These are phyloP conservation scores for Butyriboletus loyo DNA, from an alignment of 768 basidiomycete species.

Conservation along the genomic window DNA sequence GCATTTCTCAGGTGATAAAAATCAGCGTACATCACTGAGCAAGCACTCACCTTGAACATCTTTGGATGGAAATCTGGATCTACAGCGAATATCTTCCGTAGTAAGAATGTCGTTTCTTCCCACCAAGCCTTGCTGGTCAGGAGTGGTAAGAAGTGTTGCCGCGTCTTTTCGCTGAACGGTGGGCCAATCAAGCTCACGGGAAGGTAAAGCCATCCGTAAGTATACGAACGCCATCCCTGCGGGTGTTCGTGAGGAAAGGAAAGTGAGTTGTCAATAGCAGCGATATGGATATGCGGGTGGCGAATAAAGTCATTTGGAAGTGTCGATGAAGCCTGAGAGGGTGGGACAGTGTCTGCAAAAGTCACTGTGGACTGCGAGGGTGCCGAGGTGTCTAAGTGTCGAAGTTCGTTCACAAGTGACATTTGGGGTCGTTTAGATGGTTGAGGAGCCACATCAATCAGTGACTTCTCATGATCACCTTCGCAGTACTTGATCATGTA, in stretches of 20 bases:
- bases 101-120: constrained; percentile 79
- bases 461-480: constrained; percentile 70
- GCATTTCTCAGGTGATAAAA: constrained; percentile 2
- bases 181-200: constrained; percentile 82
- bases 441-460: constrained; percentile 77
- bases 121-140: constrained; percentile 87
- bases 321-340: constrained; percentile 35
- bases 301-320: constrained; percentile 45
- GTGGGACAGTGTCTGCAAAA: constrained; percentile 37
- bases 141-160: constrained; percentile 77
- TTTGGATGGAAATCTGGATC: constrained; percentile 88
- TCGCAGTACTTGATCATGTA: constrained; percentile 93
- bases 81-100: constrained; percentile 72
- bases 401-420: constrained; percentile 72
- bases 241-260: constrained; percentile 93
- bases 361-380: constrained; percentile 40
- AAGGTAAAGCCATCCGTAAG: constrained; percentile 86
- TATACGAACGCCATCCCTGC: constrained; percentile 73
- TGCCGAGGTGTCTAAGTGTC: constrained; percentile 41
- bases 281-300: constrained; percentile 83
- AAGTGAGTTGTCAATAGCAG: constrained; percentile 91
- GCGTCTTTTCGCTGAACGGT: constrained; percentile 81
- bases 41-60: constrained; percentile 69
- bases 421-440: constrained; percentile 63
- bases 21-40: background rate